Evolutionary conservation across 108 stramenopile genomes (phyloP).

Genomic region (Schizochytrium sp.): DNA sequence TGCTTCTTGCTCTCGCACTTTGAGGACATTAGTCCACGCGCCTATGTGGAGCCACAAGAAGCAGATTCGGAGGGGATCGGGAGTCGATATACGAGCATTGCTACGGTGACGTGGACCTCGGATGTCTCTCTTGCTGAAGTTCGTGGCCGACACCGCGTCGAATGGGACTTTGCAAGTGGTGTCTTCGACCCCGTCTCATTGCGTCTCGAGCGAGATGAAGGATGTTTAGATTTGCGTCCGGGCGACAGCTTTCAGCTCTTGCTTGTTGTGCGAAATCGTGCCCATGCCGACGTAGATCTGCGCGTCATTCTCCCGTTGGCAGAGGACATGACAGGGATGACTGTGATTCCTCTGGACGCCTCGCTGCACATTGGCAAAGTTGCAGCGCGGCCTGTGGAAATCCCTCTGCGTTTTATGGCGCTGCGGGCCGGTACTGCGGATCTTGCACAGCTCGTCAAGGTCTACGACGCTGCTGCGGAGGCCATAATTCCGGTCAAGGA

Average conservation of each 20-base stretch:
- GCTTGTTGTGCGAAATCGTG: neutral
- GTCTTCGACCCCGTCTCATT: neutral
- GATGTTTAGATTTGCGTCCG: neutral
- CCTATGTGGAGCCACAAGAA: neutral
- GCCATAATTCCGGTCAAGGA: neutral
- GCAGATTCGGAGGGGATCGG: neutral
- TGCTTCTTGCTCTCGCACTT: conserved; percentile 15
- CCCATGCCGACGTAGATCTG: neutral
- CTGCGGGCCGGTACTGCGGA: neutral
- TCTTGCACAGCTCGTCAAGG: neutral
- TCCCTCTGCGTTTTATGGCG: neutral
- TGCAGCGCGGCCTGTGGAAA: neutral
- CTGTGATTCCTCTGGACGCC: neutral
- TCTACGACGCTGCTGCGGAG: neutral
- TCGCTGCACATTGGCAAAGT: neutral
- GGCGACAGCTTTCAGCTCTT: neutral
- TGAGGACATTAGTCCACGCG: neutral
- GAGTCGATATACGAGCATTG: neutral
- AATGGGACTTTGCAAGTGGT: neutral
- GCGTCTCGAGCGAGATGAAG: neutral
- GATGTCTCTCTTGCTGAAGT: neutral
- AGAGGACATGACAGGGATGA: neutral
- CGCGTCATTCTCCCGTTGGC: neutral
- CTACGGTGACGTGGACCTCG: neutral
- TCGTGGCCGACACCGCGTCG: neutral